Percentiles rank a stretch among this genome's conserved stretches.
phyloP scores from a whole-genome alignment of 139 green algal species.

The Medakamo hakoo region DNA sequence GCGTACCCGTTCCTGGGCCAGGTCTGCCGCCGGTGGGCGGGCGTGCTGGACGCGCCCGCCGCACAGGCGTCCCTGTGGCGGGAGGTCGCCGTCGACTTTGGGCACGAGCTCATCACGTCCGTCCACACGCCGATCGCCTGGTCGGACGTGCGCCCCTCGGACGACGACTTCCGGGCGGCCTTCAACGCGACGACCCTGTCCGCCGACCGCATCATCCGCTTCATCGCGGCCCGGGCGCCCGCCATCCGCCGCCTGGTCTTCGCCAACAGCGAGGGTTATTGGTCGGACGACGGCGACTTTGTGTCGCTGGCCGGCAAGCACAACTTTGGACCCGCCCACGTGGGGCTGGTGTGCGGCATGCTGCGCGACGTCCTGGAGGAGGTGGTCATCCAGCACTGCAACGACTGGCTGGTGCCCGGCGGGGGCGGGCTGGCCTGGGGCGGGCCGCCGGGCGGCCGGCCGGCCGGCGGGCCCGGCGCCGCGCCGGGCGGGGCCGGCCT shows the following conservation, averaged over 20 bases:
- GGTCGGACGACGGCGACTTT: constrained; percentile 32
- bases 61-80: constrained; percentile 21
- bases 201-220: constrained; percentile 25
- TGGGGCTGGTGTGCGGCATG: constrained; percentile 29
- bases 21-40: constrained; percentile 34
- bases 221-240: constrained; percentile 15
- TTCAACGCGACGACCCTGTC: constrained; percentile 11
- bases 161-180: constrained; percentile 22
- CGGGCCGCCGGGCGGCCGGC: background rate
- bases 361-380: constrained; percentile 22
- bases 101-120: constrained; percentile 42
- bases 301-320: constrained; percentile 34
- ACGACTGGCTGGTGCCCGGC: constrained; percentile 24
- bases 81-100: constrained; percentile 33
- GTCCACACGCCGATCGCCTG: constrained; percentile 37
- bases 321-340: constrained; percentile 28
- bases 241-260: constrained; percentile 21
- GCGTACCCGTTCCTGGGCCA: constrained; percentile 41
- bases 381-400: constrained; percentile 33
- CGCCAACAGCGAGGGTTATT: constrained; percentile 33
- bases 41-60: constrained; percentile 16
- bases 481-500: background rate
- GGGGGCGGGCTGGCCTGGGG: constrained; percentile 7
- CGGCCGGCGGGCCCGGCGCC: background rate
- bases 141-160: constrained; percentile 26